Evolutionary conservation across 2,329 filamentous ascomycete genomes (phyloP).

Genomic region (Rhinocladiella mackenziei): DNA sequence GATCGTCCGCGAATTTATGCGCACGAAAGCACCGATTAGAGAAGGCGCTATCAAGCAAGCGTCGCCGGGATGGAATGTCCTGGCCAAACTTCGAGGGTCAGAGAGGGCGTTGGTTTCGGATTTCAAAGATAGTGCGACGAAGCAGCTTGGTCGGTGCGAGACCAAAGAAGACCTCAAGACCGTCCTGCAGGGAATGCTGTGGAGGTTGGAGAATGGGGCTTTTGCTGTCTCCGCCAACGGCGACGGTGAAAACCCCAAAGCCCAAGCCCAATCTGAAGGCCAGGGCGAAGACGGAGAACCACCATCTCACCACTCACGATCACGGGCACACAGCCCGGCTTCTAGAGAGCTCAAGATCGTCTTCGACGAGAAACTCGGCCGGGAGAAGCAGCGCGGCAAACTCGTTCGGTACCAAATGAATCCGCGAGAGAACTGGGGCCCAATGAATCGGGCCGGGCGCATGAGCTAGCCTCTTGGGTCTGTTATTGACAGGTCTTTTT

Average conservation of each 20-base stretch:
- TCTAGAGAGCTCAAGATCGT: constrained; percentile 55
- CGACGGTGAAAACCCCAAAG: constrained; percentile 23
- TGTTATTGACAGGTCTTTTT: too few relatives aligned
- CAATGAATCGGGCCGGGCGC: constrained; percentile 55
- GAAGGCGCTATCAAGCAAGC: constrained; percentile 64
- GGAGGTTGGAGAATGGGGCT: constrained; percentile 32
- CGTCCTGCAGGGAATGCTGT: constrained; percentile 44
- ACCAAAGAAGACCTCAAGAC: constrained; percentile 39
- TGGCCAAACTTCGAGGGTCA: constrained; percentile 41
- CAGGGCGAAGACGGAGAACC: constrained; percentile 27
- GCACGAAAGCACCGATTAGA: constrained; percentile 74
- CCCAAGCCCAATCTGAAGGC: constrained; percentile 28
- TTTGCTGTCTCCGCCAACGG: neutral
- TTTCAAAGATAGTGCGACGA: constrained; percentile 40
- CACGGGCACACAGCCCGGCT: constrained; percentile 27
- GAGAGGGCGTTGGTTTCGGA: constrained; percentile 34
- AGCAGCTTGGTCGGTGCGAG: constrained; percentile 34
- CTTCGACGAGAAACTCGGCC: constrained; percentile 78
- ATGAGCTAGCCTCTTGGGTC: too few relatives aligned
- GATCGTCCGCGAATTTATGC: constrained; percentile 85
- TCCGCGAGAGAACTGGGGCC: constrained; percentile 89
- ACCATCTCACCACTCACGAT: constrained; percentile 14
- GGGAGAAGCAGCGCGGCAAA: constrained; percentile 61
- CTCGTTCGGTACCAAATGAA: constrained; percentile 86
- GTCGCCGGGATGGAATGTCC: constrained; percentile 68